Percentiles rank a stretch among this genome's conserved stretches.
Conservation (phyloP, 2,329 filamentous ascomycete genomes). For the Penicillium vulpinum region DNA sequence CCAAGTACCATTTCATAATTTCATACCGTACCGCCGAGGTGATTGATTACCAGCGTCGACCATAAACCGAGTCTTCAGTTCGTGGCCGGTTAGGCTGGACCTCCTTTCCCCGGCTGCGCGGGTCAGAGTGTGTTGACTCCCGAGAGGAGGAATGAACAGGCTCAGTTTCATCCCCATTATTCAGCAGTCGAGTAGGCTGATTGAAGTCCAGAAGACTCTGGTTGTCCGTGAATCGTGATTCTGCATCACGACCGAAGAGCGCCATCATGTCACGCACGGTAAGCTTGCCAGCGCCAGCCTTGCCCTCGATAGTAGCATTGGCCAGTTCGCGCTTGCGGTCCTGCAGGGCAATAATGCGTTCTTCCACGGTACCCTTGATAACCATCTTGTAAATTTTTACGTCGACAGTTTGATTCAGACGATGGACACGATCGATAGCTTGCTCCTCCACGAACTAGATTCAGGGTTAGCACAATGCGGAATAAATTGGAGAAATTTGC, state of each 20-base stretch:
- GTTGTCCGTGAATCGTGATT: conserved; percentile 46
- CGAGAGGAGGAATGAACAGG: conserved; percentile 9
- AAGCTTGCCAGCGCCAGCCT: conserved; percentile 74
- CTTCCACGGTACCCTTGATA: conserved; percentile 82
- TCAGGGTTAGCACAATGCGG: conserved; percentile 14
- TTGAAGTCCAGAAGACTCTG: conserved; percentile 43
- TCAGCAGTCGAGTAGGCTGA: conserved; percentile 35
- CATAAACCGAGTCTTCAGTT: conserved; percentile 45
- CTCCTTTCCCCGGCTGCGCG: conserved; percentile 19
- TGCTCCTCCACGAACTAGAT: conserved; percentile 93
- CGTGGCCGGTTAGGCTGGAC: conserved; percentile 23
- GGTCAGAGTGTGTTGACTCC: conserved; percentile 13
- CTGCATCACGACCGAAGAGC: conserved; percentile 74
- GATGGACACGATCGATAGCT: conserved; percentile 96
- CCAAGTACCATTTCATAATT: conserved; percentile 5
- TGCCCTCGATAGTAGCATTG: conserved; percentile 84
- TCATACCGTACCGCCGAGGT: conserved; percentile 1
- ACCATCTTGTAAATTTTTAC: conserved; percentile 95
- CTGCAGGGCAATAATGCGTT: conserved; percentile 90
- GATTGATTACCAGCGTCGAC: conserved; percentile 41
- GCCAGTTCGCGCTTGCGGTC: conserved; percentile 90
- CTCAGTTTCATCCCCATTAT: conserved; percentile 25
- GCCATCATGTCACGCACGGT: conserved; percentile 91
- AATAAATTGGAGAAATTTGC: conserved; percentile 11
- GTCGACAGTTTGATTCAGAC: conserved; percentile 93